These are phyloP conservation scores for Pneumocystis carinii DNA, from an alignment of 1,139 yeast species.

Conservation along the genomic window DNA sequence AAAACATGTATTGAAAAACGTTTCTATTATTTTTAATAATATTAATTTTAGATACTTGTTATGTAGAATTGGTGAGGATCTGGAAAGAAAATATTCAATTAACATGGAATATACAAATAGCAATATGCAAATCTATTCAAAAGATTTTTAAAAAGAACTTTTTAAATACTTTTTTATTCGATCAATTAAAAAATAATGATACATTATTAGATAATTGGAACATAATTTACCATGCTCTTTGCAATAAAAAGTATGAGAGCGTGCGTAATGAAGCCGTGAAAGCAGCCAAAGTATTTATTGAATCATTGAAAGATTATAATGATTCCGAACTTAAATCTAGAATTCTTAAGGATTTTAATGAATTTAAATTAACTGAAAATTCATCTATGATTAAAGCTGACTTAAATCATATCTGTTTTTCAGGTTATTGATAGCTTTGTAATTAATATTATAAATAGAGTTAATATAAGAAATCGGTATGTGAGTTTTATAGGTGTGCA, in stretches of 20 bases:
- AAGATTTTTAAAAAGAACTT: background rate
- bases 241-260: background rate
- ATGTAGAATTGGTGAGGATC: background rate
- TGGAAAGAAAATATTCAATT: background rate
- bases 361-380: background rate
- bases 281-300: background rate
- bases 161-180: background rate
- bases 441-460: background rate
- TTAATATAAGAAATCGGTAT: background rate
- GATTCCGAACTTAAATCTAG: background rate
- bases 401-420: background rate
- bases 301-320: background rate
- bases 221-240: background rate
- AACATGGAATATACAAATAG: background rate
- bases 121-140: background rate
- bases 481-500: background rate
- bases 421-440: background rate
- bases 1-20: background rate
- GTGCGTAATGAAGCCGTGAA: background rate
- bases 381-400: background rate
- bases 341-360: background rate
- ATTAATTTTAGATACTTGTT: background rate
- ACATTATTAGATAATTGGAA: background rate
- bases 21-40: background rate
- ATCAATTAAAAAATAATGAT: background rate